Evolutionary conservation across 169 alveolate genomes (phyloP), one percentile per base, ranked within the genome.

Genomic region (Plasmodium berghei): DNA sequence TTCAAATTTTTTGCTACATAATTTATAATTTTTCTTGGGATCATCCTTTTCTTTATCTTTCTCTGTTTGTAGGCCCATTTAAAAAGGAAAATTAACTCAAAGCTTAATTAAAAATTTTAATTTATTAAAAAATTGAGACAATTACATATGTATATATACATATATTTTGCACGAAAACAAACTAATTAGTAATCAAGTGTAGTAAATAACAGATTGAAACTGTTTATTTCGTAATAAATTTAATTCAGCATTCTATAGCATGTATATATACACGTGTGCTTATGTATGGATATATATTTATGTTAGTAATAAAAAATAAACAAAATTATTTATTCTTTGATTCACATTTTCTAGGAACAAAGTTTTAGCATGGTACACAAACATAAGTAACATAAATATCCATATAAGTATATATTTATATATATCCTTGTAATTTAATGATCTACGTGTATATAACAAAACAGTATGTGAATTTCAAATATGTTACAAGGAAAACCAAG

Each of bases 31-130:
- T 18, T 22, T 75, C 59, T 75, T 75, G 16, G 54, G 89, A n/a
- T 62, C 69, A 26, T 75, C 89, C 67, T 63, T 75, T 55, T 75
- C 89, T 58, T 63, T 75, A 42, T 75, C 89, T 49, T 75, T 75
- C 55, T 75, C 89, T 48, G 89, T 75, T 75, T 75, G 89, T 22
- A 75, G 63, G 42, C 89, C 89, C 89, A 75, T 75, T 75, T 75
- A 75, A 49, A 45, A 63, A 55, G 24, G 49, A 6, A 10, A 72
- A 16, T 12, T 72, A 18, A 28, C 74, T 40, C 48, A 67, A 67
- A 34, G 42, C 8, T 34, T 34, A 34, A 45, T 12, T 63, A 0
- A 12, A 14, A 63, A 63, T 67, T 46, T 42, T 8, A 67, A 16
- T 42, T 72, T 9, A 55, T 12, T 52, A 52, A 54, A 70, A 70